These are phyloP conservation scores for Heliocybe sulcata DNA, from an alignment of 1,284 basidiomycete species.

Conservation along the genomic window DNA sequence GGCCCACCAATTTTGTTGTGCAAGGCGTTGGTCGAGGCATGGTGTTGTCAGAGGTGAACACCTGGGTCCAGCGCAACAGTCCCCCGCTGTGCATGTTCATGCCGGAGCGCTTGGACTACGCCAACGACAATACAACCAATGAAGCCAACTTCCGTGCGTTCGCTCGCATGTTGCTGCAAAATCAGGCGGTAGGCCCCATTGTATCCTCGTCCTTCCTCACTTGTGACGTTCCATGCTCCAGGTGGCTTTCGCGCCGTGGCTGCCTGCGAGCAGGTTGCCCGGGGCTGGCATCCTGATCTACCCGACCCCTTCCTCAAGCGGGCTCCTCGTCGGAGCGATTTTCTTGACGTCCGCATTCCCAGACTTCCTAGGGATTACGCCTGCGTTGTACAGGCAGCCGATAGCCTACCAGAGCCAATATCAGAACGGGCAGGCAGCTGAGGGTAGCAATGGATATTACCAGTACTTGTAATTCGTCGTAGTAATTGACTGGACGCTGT, in stretches of 20 bases:
- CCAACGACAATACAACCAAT: conserved; percentile 39
- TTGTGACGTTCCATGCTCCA: conserved; percentile 16
- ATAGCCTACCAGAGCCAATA: not conserved
- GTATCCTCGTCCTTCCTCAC: not conserved
- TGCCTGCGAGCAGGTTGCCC: conserved; percentile 29
- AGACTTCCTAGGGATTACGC: conserved; percentile 25
- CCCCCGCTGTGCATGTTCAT: conserved; percentile 55
- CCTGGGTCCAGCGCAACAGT: conserved; percentile 37
- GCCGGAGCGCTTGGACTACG: conserved; percentile 47
- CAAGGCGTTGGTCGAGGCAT: conserved; percentile 34
- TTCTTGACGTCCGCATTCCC: conserved; percentile 47
- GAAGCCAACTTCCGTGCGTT: conserved; percentile 45
- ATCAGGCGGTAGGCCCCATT: conserved; percentile 37
- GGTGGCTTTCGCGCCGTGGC: conserved; percentile 54
- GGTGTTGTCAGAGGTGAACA: conserved; percentile 37
- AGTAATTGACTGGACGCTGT: too few relatives aligned
- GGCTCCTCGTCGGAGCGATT: conserved; percentile 49
- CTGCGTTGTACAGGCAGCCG: not conserved
- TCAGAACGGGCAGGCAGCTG: not conserved
- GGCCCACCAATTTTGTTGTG: conserved; percentile 46
- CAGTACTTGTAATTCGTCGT: not conserved
- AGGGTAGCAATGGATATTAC: not conserved
- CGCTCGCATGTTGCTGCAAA: conserved; percentile 41
- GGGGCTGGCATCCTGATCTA: conserved; percentile 54
- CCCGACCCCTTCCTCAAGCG: conserved; percentile 46